Conservation (phyloP, 2,329 filamentous ascomycete species). For the Trichoderma brevicompactum region DNA sequence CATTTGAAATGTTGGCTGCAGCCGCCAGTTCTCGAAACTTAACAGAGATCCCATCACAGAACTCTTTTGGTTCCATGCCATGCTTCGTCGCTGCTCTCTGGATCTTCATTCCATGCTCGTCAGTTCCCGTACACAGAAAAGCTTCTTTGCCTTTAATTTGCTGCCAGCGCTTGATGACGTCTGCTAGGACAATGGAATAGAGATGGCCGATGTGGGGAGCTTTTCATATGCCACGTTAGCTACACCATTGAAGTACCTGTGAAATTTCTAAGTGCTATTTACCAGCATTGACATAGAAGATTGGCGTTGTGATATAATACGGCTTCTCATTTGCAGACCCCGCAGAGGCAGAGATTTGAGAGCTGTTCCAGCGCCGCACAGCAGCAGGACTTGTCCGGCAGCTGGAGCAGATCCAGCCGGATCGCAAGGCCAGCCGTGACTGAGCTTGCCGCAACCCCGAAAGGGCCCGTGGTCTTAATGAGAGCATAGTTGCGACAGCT, state of each 20-base stretch:
- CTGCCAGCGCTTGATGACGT: slow-evolving; percentile 93
- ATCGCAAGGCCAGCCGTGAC: slow-evolving; percentile 30
- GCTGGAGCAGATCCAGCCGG: slow-evolving; percentile 39
- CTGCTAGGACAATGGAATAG: slow-evolving; percentile 88
- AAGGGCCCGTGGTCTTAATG: slow-evolving; percentile 37
- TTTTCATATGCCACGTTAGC: slow-evolving; percentile 41
- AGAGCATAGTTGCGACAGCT: slow-evolving; percentile 36
- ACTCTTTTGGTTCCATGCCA: slow-evolving; percentile 73
- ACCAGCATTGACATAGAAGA: slow-evolving; percentile 99
- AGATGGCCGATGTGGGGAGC: slow-evolving; percentile 94
- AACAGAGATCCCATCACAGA: slow-evolving; percentile 83
- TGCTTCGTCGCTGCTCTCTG: slow-evolving; percentile 80
- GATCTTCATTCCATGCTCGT: slow-evolving; percentile 98
- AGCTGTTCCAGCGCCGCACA: slow-evolving; percentile 42
- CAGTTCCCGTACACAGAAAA: slow-evolving; percentile 85
- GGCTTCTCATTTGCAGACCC: slow-evolving; percentile 62
- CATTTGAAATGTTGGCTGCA: slow-evolving; percentile 71
- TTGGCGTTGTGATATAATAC: slow-evolving; percentile 94
- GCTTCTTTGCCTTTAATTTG: slow-evolving; percentile 71
- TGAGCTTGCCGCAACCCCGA: slow-evolving; percentile 34
- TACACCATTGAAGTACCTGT: not conserved
- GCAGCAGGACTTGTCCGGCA: slow-evolving; percentile 36
- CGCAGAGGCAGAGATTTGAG: slow-evolving; percentile 35
- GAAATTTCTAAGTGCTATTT: not conserved
- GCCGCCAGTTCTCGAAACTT: slow-evolving; percentile 78